These are phyloP conservation scores for Dictyostelium discoideum DNA, from an alignment of 78 protist genomes.

Conservation along the genomic window DNA sequence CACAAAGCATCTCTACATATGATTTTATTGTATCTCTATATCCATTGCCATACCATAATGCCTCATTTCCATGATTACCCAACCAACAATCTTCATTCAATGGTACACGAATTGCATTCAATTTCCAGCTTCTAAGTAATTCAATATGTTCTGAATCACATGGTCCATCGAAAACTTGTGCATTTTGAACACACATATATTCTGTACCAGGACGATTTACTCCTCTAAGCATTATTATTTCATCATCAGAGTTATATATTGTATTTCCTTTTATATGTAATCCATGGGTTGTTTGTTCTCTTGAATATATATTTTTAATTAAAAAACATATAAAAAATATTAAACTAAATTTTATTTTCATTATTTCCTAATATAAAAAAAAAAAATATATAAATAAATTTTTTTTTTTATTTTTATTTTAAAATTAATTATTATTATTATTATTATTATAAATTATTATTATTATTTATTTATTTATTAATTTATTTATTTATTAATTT, in stretches of 20 bases:
- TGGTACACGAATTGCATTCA: slow-evolving; percentile 61
- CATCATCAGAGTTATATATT: slow-evolving; percentile 11
- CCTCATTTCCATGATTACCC: slow-evolving; percentile 25
- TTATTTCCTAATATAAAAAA: background rate
- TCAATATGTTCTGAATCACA: background rate
- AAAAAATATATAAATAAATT: no score
- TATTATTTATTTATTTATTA: background rate
- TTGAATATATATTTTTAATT: background rate
- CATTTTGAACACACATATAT: slow-evolving; percentile 49
- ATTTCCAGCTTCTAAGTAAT: slow-evolving; percentile 29
- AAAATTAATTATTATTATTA: no score
- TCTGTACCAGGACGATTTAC: slow-evolving; percentile 77
- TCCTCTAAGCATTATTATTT: slow-evolving; percentile 40
- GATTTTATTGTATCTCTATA: slow-evolving; percentile 22
- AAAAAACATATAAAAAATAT: background rate
- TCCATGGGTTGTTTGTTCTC: slow-evolving; percentile 32
- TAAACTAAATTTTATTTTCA: background rate
- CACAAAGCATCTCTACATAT: slow-evolving; percentile 17
- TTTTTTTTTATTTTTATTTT: background rate
- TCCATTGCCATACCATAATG: slow-evolving; percentile 18
- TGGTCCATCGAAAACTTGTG: slow-evolving; percentile 54
- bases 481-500: background rate
- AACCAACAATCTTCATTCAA: slow-evolving; percentile 76
- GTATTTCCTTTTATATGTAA: slow-evolving; percentile 28
- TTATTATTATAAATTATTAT: no score